A percentile compares a stretch with the other conserved stretches of the same genome.
Evolutionary conservation across 75 land plant genomes (phyloP).

Genomic region (Pseudotsuga menziesii): DNA sequence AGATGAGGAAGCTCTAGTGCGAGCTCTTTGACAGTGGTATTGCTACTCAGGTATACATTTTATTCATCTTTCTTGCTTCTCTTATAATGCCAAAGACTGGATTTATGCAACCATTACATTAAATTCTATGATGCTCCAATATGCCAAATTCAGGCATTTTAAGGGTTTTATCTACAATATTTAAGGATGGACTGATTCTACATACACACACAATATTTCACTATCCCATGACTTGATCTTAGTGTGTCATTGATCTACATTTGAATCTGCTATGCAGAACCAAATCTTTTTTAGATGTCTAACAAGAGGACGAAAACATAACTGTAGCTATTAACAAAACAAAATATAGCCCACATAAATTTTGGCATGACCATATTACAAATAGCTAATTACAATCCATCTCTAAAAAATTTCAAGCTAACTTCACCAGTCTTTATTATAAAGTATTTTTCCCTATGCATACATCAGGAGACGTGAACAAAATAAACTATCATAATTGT

Average conservation of each 20-base stretch:
- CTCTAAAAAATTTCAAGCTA: background rate
- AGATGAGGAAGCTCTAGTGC: conserved; percentile 69
- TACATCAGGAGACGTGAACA: background rate
- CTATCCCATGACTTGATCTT: background rate
- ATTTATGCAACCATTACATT: too few species aligned
- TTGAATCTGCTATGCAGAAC: background rate
- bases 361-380: background rate
- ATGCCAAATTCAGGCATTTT: background rate
- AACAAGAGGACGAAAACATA: background rate
- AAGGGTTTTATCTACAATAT: background rate
- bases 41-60: conserved; percentile 61
- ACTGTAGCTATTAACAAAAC: background rate
- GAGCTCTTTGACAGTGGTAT: conserved; percentile 59
- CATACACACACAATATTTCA: background rate
- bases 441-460: background rate
- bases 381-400: background rate
- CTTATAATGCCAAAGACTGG: too few species aligned
- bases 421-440: background rate
- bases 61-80: background rate
- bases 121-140: background rate
- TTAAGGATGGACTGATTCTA: background rate
- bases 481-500: background rate
- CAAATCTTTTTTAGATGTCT: background rate
- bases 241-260: background rate
- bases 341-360: background rate